phyloP scores from a whole-genome alignment of 805 yeast species.

The Candida patagonica region DNA sequence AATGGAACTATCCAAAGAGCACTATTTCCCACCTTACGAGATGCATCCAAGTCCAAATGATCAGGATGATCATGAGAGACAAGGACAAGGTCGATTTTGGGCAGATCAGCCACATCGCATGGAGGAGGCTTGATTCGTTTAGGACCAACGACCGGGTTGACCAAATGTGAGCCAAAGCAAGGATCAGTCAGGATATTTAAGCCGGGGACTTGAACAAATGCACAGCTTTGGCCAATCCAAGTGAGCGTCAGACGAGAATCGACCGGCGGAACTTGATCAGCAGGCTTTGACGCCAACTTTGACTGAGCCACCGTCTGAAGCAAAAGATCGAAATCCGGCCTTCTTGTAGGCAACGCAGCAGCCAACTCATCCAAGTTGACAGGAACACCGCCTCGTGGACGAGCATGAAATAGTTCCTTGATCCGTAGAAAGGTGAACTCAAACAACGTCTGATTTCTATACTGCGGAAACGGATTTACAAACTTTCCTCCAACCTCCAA shows the following conservation, averaged over 20 bases:
- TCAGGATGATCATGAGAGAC: conserved; percentile 96
- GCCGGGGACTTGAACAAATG: conserved; percentile 59
- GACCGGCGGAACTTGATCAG: conserved; percentile 9
- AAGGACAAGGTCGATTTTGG: conserved; percentile 59
- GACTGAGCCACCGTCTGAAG: conserved; percentile 19
- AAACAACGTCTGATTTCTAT: conserved; percentile 79
- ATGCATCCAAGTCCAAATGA: conserved; percentile 65
- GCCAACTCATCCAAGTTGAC: conserved; percentile 37
- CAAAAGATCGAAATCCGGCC: conserved; percentile 46
- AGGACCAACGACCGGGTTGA: conserved; percentile 65
- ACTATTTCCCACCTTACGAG: conserved; percentile 43
- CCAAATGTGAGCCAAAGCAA: conserved; percentile 54
- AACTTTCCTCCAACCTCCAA: conserved; percentile 63
- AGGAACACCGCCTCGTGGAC: conserved; percentile 54
- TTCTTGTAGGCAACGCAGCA: conserved; percentile 46
- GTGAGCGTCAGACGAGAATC: conserved; percentile 50
- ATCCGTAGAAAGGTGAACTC: conserved; percentile 73
- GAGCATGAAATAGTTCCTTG: conserved; percentile 55
- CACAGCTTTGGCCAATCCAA: conserved; percentile 92
- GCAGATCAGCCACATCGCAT: conserved; percentile 50
- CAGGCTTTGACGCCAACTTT: neutral
- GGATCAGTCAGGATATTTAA: conserved; percentile 84
- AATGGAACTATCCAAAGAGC: conserved; percentile 80
- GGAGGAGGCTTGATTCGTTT: conserved; percentile 77
- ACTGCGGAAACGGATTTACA: conserved; percentile 86